Base-by-base conservation (phyloP, 2,329 filamentous ascomycete genomes). In the Colletotrichum falcatum region DNA sequence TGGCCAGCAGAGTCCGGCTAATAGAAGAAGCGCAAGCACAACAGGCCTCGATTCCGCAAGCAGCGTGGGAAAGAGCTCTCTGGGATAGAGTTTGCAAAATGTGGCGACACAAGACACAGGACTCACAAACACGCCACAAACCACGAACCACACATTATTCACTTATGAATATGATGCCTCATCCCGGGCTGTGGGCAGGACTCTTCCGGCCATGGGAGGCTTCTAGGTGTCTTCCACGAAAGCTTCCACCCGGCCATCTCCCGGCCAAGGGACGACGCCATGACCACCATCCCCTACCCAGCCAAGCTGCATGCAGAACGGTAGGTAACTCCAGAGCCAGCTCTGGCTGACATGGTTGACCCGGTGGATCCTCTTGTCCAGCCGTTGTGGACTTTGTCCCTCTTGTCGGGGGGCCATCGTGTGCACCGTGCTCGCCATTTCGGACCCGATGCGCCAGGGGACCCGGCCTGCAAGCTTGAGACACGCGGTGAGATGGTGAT, bases 331-430 rank as follows among this genome's bases (percentile, higher is more conserved):
- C 59, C 62, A 48, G 44, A 26, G 62, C 48, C 60, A 37, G 42
- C 65, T 53, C 20, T 28, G 35, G 26, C 49, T 30, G 49, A 59
- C 55, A 61, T 54, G 66, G 61, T 65, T 61, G 55, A 35, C 63
- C 63, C 49, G 63, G 67, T 70, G 67, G 63, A 66, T 65, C 67
- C 58, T 67, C 58, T 44, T 46, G 9, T 59, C 64, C 49, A 66
- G 56, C 67, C 67, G 51, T 48, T 61, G 66, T 66, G 62, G 62
- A 37, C 55, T 56, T 56, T 51, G 30, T 49, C 3, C 28, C 46
- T 44, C 37, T 23, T n/a, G n/a, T 12, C 16, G 2, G 8, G 20
- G 37, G 64, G 42, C 56, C 64, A 35, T 54, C 9, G 20, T 18
- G 28, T 67, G 67, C 51, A 26, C 64, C 64, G 64, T 70, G 67